phyloP scores from a whole-genome alignment of 345 rosid genomes.

The Eucalyptus regnans region DNA sequence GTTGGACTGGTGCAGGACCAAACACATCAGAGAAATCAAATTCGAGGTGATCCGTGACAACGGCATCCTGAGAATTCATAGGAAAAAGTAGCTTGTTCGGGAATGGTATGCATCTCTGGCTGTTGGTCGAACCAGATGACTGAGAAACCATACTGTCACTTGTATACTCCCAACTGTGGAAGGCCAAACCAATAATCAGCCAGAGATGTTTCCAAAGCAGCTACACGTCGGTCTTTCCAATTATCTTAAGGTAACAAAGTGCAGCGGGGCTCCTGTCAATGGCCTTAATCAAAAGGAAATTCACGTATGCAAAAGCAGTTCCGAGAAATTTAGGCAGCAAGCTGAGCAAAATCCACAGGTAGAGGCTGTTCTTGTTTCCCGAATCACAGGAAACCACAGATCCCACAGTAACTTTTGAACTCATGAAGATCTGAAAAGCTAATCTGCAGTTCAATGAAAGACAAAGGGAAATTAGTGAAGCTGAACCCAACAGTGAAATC shows the following conservation, averaged over 20 bases:
- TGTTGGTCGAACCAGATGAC: conserved; percentile 16
- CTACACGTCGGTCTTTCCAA: conserved; percentile 5
- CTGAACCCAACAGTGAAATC: not conserved
- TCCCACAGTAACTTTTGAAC: conserved; percentile 51
- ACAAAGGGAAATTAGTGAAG: not conserved
- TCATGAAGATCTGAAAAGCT: conserved; percentile 67
- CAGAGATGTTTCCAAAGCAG: not conserved
- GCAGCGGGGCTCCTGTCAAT: conserved; percentile 33
- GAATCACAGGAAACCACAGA: conserved; percentile 79
- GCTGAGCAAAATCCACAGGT: conserved; percentile 67
- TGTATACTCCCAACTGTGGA: not conserved
- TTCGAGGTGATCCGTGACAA: conserved; percentile 36
- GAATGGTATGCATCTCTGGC: conserved; percentile 9
- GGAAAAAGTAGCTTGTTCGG: conserved; percentile 22
- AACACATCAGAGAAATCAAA: conserved; percentile 68
- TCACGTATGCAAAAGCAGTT: conserved; percentile 28
- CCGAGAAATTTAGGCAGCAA: conserved; percentile 60
- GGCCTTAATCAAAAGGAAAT: conserved; percentile 39
- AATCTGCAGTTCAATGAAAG: conserved; percentile 20
- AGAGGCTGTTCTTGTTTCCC: conserved; percentile 71
- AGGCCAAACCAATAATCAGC: not conserved
- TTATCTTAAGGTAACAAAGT: not conserved
- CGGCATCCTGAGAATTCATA: conserved; percentile 21
- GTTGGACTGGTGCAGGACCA: conserved; percentile 45
- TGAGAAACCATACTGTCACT: conserved; percentile 43